Evolutionary conservation across 805 yeast genomes (phyloP), one percentile per base, ranked within the genome.

Genomic region (Candida parachauliodes): DNA sequence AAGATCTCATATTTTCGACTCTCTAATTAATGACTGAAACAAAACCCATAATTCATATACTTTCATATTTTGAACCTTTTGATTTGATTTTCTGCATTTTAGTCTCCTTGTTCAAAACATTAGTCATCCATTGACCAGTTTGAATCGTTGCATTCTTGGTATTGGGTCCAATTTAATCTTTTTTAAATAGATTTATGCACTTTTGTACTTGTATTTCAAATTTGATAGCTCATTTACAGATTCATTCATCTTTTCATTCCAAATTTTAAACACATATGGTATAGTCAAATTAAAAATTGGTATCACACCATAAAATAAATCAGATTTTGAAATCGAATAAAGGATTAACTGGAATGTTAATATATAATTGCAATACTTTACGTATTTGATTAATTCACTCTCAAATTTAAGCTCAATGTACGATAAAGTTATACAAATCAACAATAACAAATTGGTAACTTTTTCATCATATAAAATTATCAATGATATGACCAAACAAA

Each of bases 161-260:
- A n/a, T n/a, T n/a, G n/a, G n/a, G n/a, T n/a, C n/a, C n/a, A n/a
- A n/a, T n/a, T n/a, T n/a, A n/a, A n/a, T n/a, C n/a, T n/a, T n/a
- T n/a, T n/a, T n/a, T n/a, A n/a, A n/a, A n/a, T n/a, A n/a, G 11
- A 16, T 11, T 29, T 33, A 45, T 8, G 46, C 54, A 28, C 40
- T 37, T 35, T 50, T 52, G 35, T 40, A 52, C 29, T 49, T 50
- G 33, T 50, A 50, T 25, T 42, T 49, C 31, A 50, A 35, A 5
- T 23, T 25, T 9, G 33, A 27, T 34, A 52, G 41, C 11, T 43
- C 12, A 3, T 36, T 29, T 10, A 52, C 41, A 19, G 42, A 41
- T 14, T 33, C 18, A 16, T 29, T 30, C n/a, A 41, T 36, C 12
- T 28, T 26, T 8, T 24, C 15, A 29, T 39, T 40, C 50, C 49